These are phyloP conservation scores for Calonectria pseudoturangicola DNA, from an alignment of 2,329 filamentous ascomycete genomes.

Conservation along the genomic window DNA sequence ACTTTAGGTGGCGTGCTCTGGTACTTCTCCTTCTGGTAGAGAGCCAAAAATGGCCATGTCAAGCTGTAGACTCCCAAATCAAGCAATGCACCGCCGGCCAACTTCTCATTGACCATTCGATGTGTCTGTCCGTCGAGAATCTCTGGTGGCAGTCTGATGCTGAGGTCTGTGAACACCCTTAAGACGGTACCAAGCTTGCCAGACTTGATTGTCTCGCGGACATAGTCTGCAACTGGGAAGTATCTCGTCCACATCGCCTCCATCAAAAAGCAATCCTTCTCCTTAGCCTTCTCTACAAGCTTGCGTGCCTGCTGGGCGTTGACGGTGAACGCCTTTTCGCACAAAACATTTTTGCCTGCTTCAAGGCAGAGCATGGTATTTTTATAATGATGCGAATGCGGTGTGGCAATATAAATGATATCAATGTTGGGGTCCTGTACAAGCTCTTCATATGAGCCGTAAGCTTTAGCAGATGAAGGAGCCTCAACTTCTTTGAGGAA, in stretches of 20 bases:
- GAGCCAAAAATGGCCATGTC: slow-evolving; percentile 90
- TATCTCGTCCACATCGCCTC: slow-evolving; percentile 92
- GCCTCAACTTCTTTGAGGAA: slow-evolving; percentile 83
- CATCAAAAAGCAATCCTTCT: slow-evolving; percentile 85
- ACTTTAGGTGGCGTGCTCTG: slow-evolving; percentile 77
- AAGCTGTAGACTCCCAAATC: slow-evolving; percentile 91
- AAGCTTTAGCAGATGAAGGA: slow-evolving; percentile 79
- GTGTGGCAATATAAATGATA: slow-evolving; percentile 90
- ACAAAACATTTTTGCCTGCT: slow-evolving; percentile 89
- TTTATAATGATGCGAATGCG: slow-evolving; percentile 93
- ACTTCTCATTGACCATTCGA: slow-evolving; percentile 86
- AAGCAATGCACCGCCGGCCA: slow-evolving; percentile 87
- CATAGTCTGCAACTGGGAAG: slow-evolving; percentile 86
- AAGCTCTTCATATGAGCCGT: slow-evolving; percentile 87
- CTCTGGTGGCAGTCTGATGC: slow-evolving; percentile 22
- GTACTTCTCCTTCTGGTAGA: slow-evolving; percentile 75
- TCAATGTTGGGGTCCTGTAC: slow-evolving; percentile 86
- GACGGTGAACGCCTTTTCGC: slow-evolving; percentile 92
- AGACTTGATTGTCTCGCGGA: slow-evolving; percentile 76
- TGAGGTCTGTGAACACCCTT: slow-evolving; percentile 65
- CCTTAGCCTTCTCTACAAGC: slow-evolving; percentile 80
- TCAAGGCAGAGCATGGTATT: slow-evolving; percentile 87
- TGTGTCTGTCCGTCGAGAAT: slow-evolving; percentile 65
- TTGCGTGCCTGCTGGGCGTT: slow-evolving; percentile 84
- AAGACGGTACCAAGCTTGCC: slow-evolving; percentile 76